These are phyloP conservation scores for Ophiostoma ulmi DNA, from an alignment of 2,329 filamentous ascomycete genomes.

Conservation along the genomic window DNA sequence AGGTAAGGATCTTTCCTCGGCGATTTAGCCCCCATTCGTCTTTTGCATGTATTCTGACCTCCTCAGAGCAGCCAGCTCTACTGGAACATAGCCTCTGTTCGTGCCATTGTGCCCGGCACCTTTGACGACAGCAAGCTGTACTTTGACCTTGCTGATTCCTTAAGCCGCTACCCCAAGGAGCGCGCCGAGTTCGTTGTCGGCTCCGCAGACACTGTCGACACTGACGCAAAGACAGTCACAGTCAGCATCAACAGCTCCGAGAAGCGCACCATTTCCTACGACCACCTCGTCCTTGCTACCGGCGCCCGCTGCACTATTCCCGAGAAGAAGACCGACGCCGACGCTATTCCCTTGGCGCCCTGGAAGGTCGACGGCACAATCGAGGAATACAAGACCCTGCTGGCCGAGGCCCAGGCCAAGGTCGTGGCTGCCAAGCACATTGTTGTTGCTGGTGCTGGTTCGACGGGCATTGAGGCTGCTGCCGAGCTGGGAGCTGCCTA, in stretches of 20 bases:
- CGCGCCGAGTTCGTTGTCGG: slow-evolving; percentile 51
- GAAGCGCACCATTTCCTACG: slow-evolving; percentile 42
- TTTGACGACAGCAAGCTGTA: slow-evolving; percentile 48
- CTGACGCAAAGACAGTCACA: slow-evolving; percentile 42
- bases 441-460: slow-evolving; percentile 52
- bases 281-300: slow-evolving; percentile 55
- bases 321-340: slow-evolving; percentile 32
- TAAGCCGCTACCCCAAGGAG: slow-evolving; percentile 46
- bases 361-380: slow-evolving; percentile 50
- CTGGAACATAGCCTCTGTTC: slow-evolving; percentile 54
- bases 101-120: slow-evolving; percentile 49
- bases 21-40: background rate
- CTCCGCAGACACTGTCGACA: slow-evolving; percentile 41
- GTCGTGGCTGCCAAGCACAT: slow-evolving; percentile 47
- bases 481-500: slow-evolving; percentile 52
- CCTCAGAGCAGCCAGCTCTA: slow-evolving; percentile 52
- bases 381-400: slow-evolving; percentile 39
- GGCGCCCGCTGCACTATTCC: slow-evolving; percentile 39
- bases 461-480: slow-evolving; percentile 52
- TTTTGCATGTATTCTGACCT: background rate
- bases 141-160: slow-evolving; percentile 45
- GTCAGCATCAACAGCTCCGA: slow-evolving; percentile 33
- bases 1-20: slow-evolving; percentile 37
- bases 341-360: slow-evolving; percentile 35
- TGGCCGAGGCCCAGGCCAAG: slow-evolving; percentile 40